Conservation (phyloP, 495 filamentous ascomycete genomes). For the Cercophora scortea region DNA sequence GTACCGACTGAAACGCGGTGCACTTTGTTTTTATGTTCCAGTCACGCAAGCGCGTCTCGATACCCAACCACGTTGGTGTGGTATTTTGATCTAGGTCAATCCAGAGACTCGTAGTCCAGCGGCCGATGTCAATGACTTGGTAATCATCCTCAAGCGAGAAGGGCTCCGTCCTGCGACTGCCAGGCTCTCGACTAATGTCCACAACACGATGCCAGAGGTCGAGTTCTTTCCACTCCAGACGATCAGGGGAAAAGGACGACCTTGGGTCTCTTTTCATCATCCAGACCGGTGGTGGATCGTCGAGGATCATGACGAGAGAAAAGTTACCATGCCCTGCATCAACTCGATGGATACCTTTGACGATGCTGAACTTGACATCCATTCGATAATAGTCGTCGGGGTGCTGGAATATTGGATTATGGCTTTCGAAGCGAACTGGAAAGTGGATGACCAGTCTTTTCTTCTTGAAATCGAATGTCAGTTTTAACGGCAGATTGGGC, state of each 20-base stretch:
- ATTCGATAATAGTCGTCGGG: slow-evolving; percentile 32
- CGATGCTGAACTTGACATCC: slow-evolving; percentile 55
- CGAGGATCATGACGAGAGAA: slow-evolving; percentile 50
- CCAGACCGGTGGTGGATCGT: slow-evolving; percentile 59
- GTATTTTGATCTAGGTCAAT: slow-evolving; percentile 37
- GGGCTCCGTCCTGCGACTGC: slow-evolving; percentile 18
- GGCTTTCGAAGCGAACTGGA: not conserved
- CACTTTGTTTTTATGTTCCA: slow-evolving; percentile 56
- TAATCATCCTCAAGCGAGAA: slow-evolving; percentile 49
- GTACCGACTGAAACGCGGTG: slow-evolving; percentile 21
- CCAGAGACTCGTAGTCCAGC: slow-evolving; percentile 59
- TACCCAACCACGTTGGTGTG: slow-evolving; percentile 24
- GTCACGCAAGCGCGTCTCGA: slow-evolving; percentile 55
- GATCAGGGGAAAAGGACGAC: slow-evolving; percentile 35
- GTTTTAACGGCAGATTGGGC: slow-evolving; percentile 1
- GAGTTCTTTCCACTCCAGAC: slow-evolving; percentile 51
- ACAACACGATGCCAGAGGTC: slow-evolving; percentile 74
- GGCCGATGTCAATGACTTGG: slow-evolving; percentile 69
- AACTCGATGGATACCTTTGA: slow-evolving; percentile 48
- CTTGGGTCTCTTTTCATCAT: slow-evolving; percentile 38
- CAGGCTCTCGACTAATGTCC: slow-evolving; percentile 49
- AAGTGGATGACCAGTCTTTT: slow-evolving; percentile 37
- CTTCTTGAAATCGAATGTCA: slow-evolving; percentile 37
- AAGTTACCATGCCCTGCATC: slow-evolving; percentile 22
- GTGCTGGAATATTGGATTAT: not conserved